Evolutionary conservation across 176 grass and related monocot species (phyloP).

Genomic region (Carex myosuroides): DNA sequence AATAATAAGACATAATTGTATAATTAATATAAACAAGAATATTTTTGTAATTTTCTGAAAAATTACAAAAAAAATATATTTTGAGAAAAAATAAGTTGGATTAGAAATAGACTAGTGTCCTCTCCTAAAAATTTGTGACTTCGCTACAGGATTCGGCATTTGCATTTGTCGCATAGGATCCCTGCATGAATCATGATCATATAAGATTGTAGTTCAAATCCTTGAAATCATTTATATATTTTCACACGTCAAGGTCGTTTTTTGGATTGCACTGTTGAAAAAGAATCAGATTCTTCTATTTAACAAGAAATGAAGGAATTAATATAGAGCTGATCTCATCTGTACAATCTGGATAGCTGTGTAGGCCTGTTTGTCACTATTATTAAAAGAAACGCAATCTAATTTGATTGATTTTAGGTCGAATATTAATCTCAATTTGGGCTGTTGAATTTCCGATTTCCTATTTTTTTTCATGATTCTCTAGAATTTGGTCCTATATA

Average conservation of each 20-base stretch:
- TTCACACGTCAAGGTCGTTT: background rate
- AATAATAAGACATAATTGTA: no score
- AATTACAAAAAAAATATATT: no score
- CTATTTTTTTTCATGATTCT: background rate
- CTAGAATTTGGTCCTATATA: background rate
- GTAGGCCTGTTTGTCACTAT: background rate
- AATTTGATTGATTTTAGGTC: background rate
- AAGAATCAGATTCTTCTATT: background rate
- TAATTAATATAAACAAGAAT: no score
- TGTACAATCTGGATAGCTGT: background rate
- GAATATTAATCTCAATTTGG: background rate
- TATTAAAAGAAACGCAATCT: background rate
- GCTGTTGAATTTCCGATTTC: background rate
- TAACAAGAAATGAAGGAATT: background rate
- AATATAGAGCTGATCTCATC: background rate
- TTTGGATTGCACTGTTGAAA: background rate
- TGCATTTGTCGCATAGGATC: background rate
- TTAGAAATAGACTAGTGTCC: no score
- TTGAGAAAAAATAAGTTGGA: no score
- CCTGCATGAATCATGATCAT: background rate
- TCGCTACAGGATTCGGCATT: background rate
- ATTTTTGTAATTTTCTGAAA: no score
- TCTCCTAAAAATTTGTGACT: no score
- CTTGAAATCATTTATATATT: background rate
- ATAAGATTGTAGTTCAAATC: background rate